These are phyloP conservation scores for Fusarium goolgardi DNA, from an alignment of 2,329 filamentous ascomycete genomes.

Conservation along the genomic window DNA sequence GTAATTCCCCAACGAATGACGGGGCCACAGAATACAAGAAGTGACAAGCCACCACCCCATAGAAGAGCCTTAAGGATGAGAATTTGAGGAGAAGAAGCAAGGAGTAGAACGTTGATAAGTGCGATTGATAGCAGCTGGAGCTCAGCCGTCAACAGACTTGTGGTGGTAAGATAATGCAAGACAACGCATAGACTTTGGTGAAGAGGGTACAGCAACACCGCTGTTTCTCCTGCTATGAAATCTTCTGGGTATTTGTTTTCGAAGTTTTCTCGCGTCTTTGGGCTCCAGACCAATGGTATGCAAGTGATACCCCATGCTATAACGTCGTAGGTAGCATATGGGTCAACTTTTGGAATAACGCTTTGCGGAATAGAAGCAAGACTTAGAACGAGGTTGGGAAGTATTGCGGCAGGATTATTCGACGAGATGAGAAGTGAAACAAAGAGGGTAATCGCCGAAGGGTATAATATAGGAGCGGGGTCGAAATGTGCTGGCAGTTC, in stretches of 20 bases:
- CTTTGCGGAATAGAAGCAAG: constrained; percentile 80
- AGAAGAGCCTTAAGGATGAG: constrained; percentile 86
- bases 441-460: constrained; percentile 78
- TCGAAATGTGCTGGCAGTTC: constrained; percentile 82
- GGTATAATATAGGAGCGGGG: constrained; percentile 90
- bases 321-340: constrained; percentile 68
- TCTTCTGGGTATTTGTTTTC: constrained; percentile 51
- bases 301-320: constrained; percentile 85
- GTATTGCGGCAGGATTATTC: constrained; percentile 68
- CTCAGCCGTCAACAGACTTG: constrained; percentile 87
- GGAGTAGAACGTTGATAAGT: constrained; percentile 82
- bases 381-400: constrained; percentile 85
- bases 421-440: constrained; percentile 79
- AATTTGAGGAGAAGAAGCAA: constrained; percentile 83
- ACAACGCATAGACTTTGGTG: constrained; percentile 81
- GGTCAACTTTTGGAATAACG: constrained; percentile 73
- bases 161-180: constrained; percentile 84
- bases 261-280: constrained; percentile 27
- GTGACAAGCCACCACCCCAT: constrained; percentile 82
- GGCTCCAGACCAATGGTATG: constrained; percentile 66
- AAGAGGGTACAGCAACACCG: constrained; percentile 80
- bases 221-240: constrained; percentile 64
- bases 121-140: constrained; percentile 86
- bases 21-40: constrained; percentile 78
- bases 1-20: constrained; percentile 86